Conservation (phyloP, 345 rosid genomes). For the Combretum micranthum region DNA sequence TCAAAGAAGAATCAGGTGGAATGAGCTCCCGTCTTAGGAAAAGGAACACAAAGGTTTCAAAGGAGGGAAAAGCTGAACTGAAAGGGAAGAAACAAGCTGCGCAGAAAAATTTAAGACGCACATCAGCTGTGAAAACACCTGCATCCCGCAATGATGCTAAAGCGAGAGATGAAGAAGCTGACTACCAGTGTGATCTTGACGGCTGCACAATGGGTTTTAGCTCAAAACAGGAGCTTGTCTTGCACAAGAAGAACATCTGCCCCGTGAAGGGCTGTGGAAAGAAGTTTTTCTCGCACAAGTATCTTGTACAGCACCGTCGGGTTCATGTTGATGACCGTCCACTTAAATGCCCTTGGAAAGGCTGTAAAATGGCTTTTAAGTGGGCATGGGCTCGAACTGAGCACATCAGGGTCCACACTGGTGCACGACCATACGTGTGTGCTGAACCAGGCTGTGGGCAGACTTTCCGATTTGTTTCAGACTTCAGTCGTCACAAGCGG, state of each 20-base stretch:
- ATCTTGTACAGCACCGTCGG: conserved; percentile 85
- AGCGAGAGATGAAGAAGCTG: conserved; percentile 44
- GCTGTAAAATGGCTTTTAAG: conserved; percentile 95
- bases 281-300: conserved; percentile 92
- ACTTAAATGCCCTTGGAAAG: conserved; percentile 99
- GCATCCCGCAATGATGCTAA: conserved; percentile 27
- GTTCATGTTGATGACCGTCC: conserved; percentile 91
- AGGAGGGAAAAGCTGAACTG: conserved; percentile 24
- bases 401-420: conserved; percentile 96
- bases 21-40: conserved; percentile 74
- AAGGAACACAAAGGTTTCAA: conserved; percentile 40
- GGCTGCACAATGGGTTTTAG: conserved; percentile 87
- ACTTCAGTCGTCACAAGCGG: conserved; percentile 91
- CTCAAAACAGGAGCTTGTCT: conserved; percentile 52
- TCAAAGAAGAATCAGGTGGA: conserved; percentile 48
- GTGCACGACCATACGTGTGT: conserved; percentile 84
- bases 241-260: conserved; percentile 79
- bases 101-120: conserved; percentile 38
- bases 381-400: conserved; percentile 99
- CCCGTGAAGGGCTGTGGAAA: conserved; percentile 94
- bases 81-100: conserved; percentile 41
- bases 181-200: conserved; percentile 73
- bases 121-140: conserved; percentile 20
- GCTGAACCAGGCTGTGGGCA: conserved; percentile 81
- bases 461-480: conserved; percentile 89